Evolutionary conservation across 805 yeast species (phyloP).

Genomic region (Candida cerambycidarum): DNA sequence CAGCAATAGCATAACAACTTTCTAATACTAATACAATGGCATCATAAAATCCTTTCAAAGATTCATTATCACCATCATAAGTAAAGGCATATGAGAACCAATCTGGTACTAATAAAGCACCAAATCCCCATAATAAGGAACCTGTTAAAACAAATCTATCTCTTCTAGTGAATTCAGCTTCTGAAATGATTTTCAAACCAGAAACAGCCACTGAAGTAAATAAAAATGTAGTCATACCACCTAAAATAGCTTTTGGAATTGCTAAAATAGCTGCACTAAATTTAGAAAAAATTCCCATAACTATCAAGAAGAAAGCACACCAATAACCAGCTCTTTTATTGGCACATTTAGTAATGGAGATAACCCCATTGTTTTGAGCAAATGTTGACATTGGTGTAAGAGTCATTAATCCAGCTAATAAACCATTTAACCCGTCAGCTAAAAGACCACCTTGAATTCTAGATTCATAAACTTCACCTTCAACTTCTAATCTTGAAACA

Average conservation of each 20-base stretch:
- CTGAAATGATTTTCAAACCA: slow-evolving; percentile 64
- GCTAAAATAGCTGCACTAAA: slow-evolving; percentile 88
- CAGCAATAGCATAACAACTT: slow-evolving; percentile 71
- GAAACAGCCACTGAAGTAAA: slow-evolving; percentile 77
- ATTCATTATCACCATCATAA: slow-evolving; percentile 58
- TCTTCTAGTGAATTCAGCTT: slow-evolving; percentile 64
- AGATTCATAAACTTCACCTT: slow-evolving; percentile 77
- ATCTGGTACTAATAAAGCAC: slow-evolving; percentile 59
- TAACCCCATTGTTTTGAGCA: slow-evolving; percentile 95
- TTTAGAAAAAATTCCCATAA: slow-evolving; percentile 87
- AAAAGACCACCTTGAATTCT: slow-evolving; percentile 91
- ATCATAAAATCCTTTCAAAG: slow-evolving; percentile 60
- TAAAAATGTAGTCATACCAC: slow-evolving; percentile 83
- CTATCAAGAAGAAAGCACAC: slow-evolving; percentile 73
- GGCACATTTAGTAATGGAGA: slow-evolving; percentile 89
- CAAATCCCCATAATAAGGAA: slow-evolving; percentile 63
- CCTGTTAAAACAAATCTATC: slow-evolving; percentile 73
- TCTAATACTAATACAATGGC: slow-evolving; percentile 72
- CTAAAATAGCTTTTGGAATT: slow-evolving; percentile 49
- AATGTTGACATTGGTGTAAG: slow-evolving; percentile 89
- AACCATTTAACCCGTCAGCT: slow-evolving; percentile 83
- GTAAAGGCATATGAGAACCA: slow-evolving; percentile 70
- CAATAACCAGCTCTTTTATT: slow-evolving; percentile 78
- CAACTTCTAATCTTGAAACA: slow-evolving; percentile 81
- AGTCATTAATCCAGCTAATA: slow-evolving; percentile 74